These are phyloP conservation scores for Yamadazyma oceani DNA, from an alignment of 1,139 yeast genomes.

Conservation along the genomic window DNA sequence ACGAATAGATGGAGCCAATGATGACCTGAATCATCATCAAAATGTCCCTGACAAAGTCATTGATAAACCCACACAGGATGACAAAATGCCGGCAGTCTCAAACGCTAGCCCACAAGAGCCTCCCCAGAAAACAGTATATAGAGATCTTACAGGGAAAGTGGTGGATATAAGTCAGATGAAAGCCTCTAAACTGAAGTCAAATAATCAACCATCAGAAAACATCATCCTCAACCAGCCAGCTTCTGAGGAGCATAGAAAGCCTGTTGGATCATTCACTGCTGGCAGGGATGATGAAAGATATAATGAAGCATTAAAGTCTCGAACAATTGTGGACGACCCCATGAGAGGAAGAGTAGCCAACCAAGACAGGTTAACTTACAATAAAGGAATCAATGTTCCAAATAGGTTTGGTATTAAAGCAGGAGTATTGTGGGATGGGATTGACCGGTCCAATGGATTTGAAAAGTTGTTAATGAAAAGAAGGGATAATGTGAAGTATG, in stretches of 20 bases:
- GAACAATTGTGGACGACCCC: slow-evolving; percentile 67
- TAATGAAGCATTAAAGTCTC: slow-evolving; percentile 32
- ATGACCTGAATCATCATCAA: no score
- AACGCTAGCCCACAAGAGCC: no score
- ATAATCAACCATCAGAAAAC: not conserved
- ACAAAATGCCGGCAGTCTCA: no score
- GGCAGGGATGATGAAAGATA: slow-evolving; percentile 38
- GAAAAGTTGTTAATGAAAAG: slow-evolving; percentile 64
- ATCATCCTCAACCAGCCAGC: slow-evolving; percentile 5
- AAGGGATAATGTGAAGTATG: slow-evolving; percentile 46
- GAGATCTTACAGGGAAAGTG: slow-evolving; percentile 42
- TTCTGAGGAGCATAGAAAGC: slow-evolving; percentile 9
- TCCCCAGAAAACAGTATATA: slow-evolving; percentile 31
- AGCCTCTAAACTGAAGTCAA: slow-evolving; percentile 9
- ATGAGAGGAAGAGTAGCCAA: slow-evolving; percentile 28
- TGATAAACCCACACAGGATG: no score
- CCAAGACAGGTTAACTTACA: slow-evolving; percentile 28
- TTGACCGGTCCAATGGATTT: slow-evolving; percentile 89
- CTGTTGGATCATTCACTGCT: slow-evolving; percentile 27
- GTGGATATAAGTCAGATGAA: slow-evolving; percentile 27
- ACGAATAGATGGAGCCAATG: slow-evolving; percentile 24
- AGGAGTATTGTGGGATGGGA: slow-evolving; percentile 91
- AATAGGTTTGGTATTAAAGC: slow-evolving; percentile 79
- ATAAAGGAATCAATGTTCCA: slow-evolving; percentile 51
- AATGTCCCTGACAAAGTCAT: no score